Conservation (phyloP, 163 green algal genomes). For the Chloromonas sp. region DNA sequence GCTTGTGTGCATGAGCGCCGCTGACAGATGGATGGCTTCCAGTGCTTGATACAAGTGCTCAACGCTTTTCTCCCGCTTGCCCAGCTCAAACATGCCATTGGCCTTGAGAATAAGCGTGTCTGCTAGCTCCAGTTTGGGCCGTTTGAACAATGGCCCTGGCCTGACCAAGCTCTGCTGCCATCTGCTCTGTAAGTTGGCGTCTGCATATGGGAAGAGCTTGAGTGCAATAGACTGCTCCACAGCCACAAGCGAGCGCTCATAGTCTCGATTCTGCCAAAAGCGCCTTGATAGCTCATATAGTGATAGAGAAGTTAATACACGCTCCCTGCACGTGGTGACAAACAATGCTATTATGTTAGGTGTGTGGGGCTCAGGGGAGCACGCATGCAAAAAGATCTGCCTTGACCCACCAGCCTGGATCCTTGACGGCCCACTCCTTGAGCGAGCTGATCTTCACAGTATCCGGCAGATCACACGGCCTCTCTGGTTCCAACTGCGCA, state of each 20-base stretch:
- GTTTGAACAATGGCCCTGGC: conserved; percentile 8
- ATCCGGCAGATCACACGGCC: conserved; percentile 13
- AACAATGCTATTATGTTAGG: not conserved
- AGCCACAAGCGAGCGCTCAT: conserved; percentile 16
- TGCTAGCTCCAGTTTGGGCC: conserved; percentile 21
- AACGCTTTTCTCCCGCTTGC: conserved; percentile 7
- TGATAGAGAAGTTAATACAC: conserved; percentile 9
- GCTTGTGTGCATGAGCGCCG: conserved; percentile 20
- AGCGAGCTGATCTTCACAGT: conserved; percentile 8
- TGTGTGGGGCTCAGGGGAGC: not conserved
- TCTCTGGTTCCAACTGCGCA: conserved; percentile 2
- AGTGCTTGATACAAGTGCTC: conserved; percentile 15
- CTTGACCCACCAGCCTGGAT: conserved; percentile 11
- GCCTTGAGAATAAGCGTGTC: conserved; percentile 24
- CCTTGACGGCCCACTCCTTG: conserved; percentile 16
- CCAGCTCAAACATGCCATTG: conserved; percentile 26
- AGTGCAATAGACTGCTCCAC: conserved; percentile 21
- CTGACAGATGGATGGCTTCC: conserved; percentile 21
- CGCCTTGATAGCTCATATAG: conserved; percentile 17
- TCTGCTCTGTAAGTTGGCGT: not conserved
- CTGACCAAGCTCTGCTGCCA: conserved; percentile 16
- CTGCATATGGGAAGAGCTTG: conserved; percentile 16
- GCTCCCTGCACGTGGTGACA: conserved; percentile 6
- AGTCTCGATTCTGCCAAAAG: conserved; percentile 29
- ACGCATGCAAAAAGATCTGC: not conserved